Percentiles rank a stretch among this genome's conserved stretches.
Conservation (phyloP, 2,329 filamentous ascomycete genomes). For the Botrytis fragariae region DNA sequence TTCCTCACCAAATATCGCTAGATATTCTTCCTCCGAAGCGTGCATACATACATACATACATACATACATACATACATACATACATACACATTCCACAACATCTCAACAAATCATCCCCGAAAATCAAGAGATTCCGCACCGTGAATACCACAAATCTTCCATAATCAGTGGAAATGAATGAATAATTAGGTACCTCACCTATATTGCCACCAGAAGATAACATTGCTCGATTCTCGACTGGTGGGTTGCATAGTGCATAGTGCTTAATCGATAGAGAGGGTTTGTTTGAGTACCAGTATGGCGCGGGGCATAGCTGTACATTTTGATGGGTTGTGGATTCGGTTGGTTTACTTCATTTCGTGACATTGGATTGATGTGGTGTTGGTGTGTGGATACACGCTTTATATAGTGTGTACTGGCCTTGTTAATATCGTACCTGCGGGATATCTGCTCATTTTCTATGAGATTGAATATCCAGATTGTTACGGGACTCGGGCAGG, state of each 20-base stretch:
- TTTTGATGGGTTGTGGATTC: not conserved
- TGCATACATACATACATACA: no score
- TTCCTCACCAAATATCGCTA: no score
- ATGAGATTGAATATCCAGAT: no score
- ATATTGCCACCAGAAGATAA: no score
- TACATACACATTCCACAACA: not conserved
- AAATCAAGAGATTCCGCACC: not conserved
- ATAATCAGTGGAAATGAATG: not conserved
- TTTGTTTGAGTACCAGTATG: not conserved
- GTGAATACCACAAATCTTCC: not conserved
- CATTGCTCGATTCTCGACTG: not conserved
- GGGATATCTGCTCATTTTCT: not conserved
- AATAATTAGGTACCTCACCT: no score
- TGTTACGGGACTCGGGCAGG: no score
- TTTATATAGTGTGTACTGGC: no score
- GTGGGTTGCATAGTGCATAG: accelerated
- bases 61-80: no score
- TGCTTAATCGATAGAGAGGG: not conserved
- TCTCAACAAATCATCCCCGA: not conserved
- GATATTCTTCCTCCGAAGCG: not conserved
- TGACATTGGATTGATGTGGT: not conserved
- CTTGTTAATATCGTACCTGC: not conserved
- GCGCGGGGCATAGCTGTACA: not conserved
- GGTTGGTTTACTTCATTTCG: not conserved
- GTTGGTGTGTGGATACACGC: not conserved